These are phyloP conservation scores for Gomphus bonarii DNA, from an alignment of 1,284 basidiomycete species.

Conservation along the genomic window DNA sequence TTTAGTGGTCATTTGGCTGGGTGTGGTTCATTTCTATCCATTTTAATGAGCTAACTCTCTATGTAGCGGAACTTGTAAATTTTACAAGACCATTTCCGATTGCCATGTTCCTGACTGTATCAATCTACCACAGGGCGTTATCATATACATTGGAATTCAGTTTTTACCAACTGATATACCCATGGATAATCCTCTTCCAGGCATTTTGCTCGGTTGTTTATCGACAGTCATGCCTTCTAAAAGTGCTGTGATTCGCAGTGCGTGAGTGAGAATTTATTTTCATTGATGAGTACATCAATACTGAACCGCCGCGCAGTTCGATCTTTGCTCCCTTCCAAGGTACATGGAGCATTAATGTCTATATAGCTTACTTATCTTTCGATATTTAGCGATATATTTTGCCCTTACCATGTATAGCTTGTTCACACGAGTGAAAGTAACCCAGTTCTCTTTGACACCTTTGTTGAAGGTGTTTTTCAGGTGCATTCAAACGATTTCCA, in stretches of 20 bases:
- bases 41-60: background rate
- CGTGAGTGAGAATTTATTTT: background rate
- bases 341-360: background rate
- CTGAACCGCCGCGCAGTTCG: background rate
- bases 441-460: background rate
- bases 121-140: background rate
- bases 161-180: background rate
- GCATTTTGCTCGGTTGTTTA: background rate
- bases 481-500: background rate
- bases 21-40: background rate
- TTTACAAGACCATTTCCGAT: background rate
- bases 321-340: background rate
- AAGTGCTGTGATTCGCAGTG: background rate
- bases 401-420: background rate
- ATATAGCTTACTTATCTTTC: background rate
- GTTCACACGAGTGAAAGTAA: background rate
- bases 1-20: background rate
- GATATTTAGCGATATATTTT: background rate
- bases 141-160: background rate
- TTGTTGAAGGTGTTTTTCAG: constrained; percentile 5
- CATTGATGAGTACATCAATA: background rate
- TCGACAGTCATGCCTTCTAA: background rate
- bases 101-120: background rate
- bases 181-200: background rate
- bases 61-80: background rate